Conservation (phyloP, 176 grass and related monocot genomes). For the Echinochloa phyllopogon region DNA sequence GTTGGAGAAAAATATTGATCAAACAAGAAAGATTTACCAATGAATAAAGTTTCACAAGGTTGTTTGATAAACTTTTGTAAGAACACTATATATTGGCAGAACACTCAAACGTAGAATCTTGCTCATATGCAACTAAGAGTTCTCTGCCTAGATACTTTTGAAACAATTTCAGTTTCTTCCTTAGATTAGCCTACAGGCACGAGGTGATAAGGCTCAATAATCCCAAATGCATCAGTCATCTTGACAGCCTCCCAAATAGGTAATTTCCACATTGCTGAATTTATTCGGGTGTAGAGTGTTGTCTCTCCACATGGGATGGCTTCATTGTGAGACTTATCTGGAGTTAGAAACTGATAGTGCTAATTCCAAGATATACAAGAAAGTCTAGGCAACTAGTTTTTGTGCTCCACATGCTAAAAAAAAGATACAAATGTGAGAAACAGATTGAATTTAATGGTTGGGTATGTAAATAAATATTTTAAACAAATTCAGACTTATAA, state of each 20-base stretch:
- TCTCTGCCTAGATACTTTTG: not conserved
- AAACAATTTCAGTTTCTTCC: not conserved
- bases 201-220: not conserved
- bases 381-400: not conserved
- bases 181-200: not conserved
- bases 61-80: not conserved
- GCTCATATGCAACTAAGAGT: not conserved
- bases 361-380: not conserved
- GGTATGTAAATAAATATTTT: not conserved
- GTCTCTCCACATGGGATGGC: not conserved
- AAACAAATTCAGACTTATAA: not conserved
- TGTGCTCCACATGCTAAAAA: not conserved
- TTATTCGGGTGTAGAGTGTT: not conserved
- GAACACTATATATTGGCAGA: not conserved
- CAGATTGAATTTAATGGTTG: not conserved
- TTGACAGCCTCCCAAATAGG: not conserved
- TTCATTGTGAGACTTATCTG: not conserved
- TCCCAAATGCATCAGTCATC: not conserved
- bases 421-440: not conserved
- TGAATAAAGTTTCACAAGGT: not conserved
- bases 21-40: not conserved
- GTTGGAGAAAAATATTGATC: conserved; percentile 21
- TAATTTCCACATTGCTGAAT: not conserved
- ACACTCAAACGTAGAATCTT: not conserved
- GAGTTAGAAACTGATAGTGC: not conserved